Evolutionary conservation across 129 eudicot species (phyloP).

Genomic region (Saposhnikovia divaricata): DNA sequence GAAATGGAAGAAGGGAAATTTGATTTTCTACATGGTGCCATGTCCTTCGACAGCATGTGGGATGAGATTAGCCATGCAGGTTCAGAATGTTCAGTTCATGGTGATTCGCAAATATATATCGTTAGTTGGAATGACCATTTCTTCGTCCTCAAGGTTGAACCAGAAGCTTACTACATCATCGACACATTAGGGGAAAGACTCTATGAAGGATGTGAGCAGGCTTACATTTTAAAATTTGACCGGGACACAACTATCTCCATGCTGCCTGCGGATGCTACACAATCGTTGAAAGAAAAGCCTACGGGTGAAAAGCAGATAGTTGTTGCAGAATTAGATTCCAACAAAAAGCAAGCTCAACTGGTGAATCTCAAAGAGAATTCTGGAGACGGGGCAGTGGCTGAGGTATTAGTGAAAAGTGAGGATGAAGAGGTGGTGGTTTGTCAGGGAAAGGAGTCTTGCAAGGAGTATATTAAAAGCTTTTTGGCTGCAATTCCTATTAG

Average conservation of each 20-base stretch:
- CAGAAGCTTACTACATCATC: background rate
- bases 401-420: background rate
- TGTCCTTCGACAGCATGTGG: conserved; percentile 6
- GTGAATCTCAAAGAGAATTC: background rate
- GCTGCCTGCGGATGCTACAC: background rate
- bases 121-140: conserved; percentile 5
- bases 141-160: background rate
- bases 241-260: background rate
- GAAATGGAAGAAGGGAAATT: conserved; percentile 3
- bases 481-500: conserved; percentile 5
- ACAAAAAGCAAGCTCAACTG: too few species aligned
- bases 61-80: conserved; percentile 1
- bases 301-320: conserved; percentile 3
- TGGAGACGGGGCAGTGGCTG: background rate
- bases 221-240: conserved; percentile 5
- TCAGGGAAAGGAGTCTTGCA: background rate
- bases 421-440: background rate
- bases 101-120: background rate
- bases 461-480: conserved; percentile 1
- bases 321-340: background rate
- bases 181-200: conserved; percentile 4
- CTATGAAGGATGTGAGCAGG: background rate
- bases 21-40: background rate
- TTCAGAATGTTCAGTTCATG: background rate
- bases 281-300: background rate